Evolutionary conservation across 78 protist genomes (phyloP).

Genomic region (Tieghemostelium lacteum): DNA sequence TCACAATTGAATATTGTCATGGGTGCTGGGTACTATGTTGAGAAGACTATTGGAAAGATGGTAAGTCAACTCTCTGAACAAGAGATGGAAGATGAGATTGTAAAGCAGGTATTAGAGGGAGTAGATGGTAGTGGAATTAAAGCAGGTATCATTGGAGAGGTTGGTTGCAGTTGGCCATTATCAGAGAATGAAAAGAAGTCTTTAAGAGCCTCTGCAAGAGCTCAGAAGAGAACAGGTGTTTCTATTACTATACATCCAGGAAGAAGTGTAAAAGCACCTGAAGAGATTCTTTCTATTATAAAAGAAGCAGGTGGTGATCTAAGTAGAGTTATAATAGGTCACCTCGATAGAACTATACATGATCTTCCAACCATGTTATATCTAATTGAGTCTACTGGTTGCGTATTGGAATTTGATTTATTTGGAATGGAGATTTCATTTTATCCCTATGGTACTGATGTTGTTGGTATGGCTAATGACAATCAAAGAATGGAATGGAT

Average conservation of each 20-base stretch:
- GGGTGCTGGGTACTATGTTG: conserved; percentile 74
- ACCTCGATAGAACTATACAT: conserved; percentile 53
- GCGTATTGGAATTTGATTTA: conserved; percentile 51
- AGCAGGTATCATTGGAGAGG: conserved; percentile 73
- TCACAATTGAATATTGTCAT: conserved; percentile 29
- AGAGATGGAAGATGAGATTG: conserved; percentile 67
- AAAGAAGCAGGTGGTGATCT: conserved; percentile 42
- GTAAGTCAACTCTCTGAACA: neutral
- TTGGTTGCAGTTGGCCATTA: conserved; percentile 57
- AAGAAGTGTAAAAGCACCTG: conserved; percentile 4
- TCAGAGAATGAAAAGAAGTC: conserved; percentile 33
- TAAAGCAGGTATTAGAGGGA: conserved; percentile 37
- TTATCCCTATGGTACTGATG: conserved; percentile 64
- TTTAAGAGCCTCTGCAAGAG: conserved; percentile 56
- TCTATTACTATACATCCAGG: conserved; percentile 66
- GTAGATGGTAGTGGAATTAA: conserved; percentile 33
- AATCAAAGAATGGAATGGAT: conserved; percentile 65
- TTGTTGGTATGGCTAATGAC: conserved; percentile 49
- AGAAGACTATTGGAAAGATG: conserved; percentile 16
- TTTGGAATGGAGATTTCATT: conserved; percentile 53
- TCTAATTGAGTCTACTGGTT: conserved; percentile 45
- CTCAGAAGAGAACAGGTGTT: conserved; percentile 45
- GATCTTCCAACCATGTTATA: neutral
- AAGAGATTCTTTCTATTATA: conserved; percentile 4
- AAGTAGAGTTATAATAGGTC: conserved; percentile 50